phyloP scores from a whole-genome alignment of 2,329 filamentous ascomycete species.

The Nigrospora sphaerica region DNA sequence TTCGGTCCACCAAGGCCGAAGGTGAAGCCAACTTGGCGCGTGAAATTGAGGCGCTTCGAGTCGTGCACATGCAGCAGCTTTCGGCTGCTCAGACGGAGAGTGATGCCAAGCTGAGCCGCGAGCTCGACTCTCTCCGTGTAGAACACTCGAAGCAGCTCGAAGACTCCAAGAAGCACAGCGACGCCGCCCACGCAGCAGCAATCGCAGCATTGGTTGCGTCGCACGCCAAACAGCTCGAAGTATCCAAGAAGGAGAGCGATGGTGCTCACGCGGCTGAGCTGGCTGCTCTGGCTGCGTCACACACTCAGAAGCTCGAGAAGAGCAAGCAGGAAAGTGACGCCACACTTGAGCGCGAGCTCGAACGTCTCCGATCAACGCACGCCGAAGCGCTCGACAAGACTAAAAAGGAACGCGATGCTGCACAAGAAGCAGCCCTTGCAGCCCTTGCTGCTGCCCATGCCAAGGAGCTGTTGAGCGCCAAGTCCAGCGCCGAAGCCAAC shows the following conservation, averaged over 20 bases:
- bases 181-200: conserved; percentile 7
- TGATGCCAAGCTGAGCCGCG: conserved; percentile 12
- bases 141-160: conserved; percentile 19
- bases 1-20: conserved; percentile 17
- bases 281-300: neutral
- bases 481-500: neutral
- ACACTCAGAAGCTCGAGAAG: neutral
- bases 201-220: neutral
- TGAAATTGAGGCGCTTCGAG: conserved; percentile 1
- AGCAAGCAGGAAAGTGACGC: conserved; percentile 7
- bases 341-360: conserved; percentile 13
- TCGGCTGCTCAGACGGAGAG: conserved; percentile 4
- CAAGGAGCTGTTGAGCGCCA: neutral
- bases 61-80: conserved; percentile 1
- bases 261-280: neutral
- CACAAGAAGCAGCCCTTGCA: conserved; percentile 11
- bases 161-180: conserved; percentile 16
- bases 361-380: conserved; percentile 15
- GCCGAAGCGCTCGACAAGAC: conserved; percentile 16
- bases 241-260: conserved; percentile 3
- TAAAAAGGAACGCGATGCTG: conserved; percentile 16
- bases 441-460: conserved; percentile 5
- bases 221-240: conserved; percentile 2
- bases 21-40: conserved; percentile 11
- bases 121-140: conserved; percentile 15